These are phyloP conservation scores for Amanita pseudoporphyria DNA, from an alignment of 768 basidiomycete species.

Conservation along the genomic window DNA sequence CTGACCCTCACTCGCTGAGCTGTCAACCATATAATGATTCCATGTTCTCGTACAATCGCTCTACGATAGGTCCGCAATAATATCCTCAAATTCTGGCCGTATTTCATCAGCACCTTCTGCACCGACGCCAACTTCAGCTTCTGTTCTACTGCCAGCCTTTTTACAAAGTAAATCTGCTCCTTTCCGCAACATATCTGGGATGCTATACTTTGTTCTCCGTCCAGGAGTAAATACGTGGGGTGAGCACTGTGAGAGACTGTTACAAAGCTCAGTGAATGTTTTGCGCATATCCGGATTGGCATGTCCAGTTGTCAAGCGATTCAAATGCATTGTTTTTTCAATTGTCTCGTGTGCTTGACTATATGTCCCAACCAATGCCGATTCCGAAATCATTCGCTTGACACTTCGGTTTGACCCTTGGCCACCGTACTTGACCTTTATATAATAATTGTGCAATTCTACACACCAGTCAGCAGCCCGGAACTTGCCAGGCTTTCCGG, in stretches of 20 bases:
- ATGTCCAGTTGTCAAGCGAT: conserved; percentile 18
- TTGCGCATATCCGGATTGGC: conserved; percentile 19
- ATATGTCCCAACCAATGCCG: conserved; percentile 27
- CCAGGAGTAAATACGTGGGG: conserved; percentile 10
- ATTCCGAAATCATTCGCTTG: conserved; percentile 21
- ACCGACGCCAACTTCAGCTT: neutral
- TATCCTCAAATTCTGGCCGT: neutral
- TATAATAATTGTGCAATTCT: conserved; percentile 33
- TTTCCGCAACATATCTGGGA: conserved; percentile 11
- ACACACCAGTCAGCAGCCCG: conserved; percentile 29
- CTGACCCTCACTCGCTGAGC: neutral
- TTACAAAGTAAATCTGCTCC: conserved; percentile 5
- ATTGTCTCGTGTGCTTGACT: conserved; percentile 16
- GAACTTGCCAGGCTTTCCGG: conserved; percentile 20
- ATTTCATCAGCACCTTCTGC: neutral
- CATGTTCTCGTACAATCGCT: neutral
- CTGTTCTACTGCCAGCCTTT: neutral
- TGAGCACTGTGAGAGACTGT: conserved; percentile 11
- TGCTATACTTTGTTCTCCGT: conserved; percentile 8
- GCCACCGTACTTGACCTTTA: too few species aligned
- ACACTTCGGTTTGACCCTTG: conserved; percentile 24
- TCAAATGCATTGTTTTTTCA: conserved; percentile 19
- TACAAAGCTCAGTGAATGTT: conserved; percentile 14
- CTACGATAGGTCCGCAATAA: neutral
- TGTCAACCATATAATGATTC: neutral